Conservation (phyloP, 177 flowering plant species). For the Vitis hybrid region DNA sequence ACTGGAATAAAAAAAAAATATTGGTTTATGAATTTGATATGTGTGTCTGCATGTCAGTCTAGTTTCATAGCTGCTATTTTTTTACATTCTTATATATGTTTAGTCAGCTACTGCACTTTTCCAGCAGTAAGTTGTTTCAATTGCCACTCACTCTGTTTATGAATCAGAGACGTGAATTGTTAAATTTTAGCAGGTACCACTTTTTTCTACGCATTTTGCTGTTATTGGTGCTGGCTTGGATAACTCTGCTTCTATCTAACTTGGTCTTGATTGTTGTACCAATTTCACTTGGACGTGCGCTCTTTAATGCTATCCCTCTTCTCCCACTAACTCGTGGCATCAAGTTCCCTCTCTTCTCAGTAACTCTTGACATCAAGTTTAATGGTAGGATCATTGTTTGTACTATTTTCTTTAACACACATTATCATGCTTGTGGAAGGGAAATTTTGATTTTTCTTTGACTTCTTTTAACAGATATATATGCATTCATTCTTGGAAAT, state of each 20-base stretch:
- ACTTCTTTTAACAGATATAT: conserved; percentile 52
- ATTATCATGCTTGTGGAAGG: not conserved
- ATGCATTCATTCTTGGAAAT: conserved; percentile 92
- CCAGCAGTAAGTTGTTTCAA: too few relatives aligned
- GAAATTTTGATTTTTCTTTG: not conserved
- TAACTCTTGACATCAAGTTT: not conserved
- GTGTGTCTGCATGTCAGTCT: too few relatives aligned
- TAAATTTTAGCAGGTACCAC: not conserved
- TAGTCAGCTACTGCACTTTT: too few relatives aligned
- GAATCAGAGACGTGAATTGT: too few relatives aligned
- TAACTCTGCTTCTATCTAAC: conserved; percentile 3
- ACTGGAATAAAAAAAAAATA: too few relatives aligned
- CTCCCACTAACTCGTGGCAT: not conserved
- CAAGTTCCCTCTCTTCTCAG: not conserved
- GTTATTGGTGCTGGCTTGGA: conserved; percentile 5
- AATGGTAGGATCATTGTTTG: not conserved
- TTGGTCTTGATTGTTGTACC: conserved; percentile 2
- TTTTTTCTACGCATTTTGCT: not conserved
- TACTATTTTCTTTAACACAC: too few relatives aligned
- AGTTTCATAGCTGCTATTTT: too few relatives aligned
- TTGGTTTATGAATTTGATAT: too few relatives aligned
- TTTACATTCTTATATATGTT: too few relatives aligned
- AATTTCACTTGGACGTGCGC: conserved; percentile 5
- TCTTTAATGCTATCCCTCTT: not conserved
- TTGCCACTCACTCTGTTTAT: too few relatives aligned